phyloP scores from a whole-genome alignment of 805 yeast genomes.

The Candida mattraensis region DNA sequence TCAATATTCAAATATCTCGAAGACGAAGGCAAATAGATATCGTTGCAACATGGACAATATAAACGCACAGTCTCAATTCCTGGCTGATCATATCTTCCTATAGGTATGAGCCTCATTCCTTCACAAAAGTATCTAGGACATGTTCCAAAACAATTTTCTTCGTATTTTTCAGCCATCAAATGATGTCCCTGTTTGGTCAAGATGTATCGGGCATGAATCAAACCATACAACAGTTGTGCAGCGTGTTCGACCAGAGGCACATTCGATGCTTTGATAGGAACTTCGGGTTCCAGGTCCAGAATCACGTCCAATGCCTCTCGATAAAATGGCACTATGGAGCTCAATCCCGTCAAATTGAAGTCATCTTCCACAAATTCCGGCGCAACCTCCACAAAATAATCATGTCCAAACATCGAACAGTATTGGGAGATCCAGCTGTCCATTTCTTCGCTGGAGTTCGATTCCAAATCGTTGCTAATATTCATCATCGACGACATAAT shows the following conservation, averaged over 20 bases:
- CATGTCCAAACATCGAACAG: constrained; percentile 78
- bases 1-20: constrained; percentile 87
- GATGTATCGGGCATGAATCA: constrained; percentile 91
- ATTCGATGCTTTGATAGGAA: constrained; percentile 59
- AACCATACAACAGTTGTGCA: constrained; percentile 89
- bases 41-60: constrained; percentile 93
- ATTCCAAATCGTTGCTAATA: constrained; percentile 26
- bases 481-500: constrained; percentile 22
- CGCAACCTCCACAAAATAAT: constrained; percentile 87
- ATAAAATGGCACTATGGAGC: constrained; percentile 83
- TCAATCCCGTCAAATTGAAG: constrained; percentile 88
- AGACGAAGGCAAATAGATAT: constrained; percentile 82
- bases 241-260: constrained; percentile 80
- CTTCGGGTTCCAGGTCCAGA: constrained; percentile 74
- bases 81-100: constrained; percentile 87
- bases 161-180: constrained; percentile 92
- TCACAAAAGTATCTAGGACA: constrained; percentile 91
- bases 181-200: constrained; percentile 87
- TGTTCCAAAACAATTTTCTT: constrained; percentile 81
- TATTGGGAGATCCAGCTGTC: constrained; percentile 83
- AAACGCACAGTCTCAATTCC: constrained; percentile 90
- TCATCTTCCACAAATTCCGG: constrained; percentile 96
- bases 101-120: constrained; percentile 85
- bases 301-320: constrained; percentile 90
- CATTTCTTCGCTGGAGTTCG: constrained; percentile 46